Percentiles rank a stretch among this genome's conserved stretches.
Evolutionary conservation across 768 basidiomycete species (phyloP).

Genomic region (Pleurotus sapidus): DNA sequence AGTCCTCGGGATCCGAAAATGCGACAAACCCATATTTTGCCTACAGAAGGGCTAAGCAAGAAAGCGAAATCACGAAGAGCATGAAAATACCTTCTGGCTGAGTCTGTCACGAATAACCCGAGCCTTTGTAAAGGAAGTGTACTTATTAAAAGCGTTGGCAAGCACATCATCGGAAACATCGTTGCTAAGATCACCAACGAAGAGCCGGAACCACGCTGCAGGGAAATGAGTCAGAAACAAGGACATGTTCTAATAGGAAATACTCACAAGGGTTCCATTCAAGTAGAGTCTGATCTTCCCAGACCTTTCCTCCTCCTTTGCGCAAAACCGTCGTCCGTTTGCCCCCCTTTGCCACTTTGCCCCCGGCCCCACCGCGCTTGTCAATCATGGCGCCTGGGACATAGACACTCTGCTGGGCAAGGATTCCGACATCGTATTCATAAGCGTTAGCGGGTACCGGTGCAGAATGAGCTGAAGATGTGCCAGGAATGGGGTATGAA

Average conservation of each 20-base stretch:
- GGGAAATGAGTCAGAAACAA: slow-evolving; percentile 7
- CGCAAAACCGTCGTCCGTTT: slow-evolving; percentile 92
- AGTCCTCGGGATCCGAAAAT: slow-evolving; percentile 98
- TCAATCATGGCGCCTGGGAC: slow-evolving; percentile 91
- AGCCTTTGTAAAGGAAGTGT: slow-evolving; percentile 90
- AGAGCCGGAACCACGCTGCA: slow-evolving; percentile 93
- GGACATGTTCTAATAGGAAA: background rate
- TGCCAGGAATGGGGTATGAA: slow-evolving; percentile 63
- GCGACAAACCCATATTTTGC: slow-evolving; percentile 97
- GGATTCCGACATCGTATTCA: slow-evolving; percentile 88
- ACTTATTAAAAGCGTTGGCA: slow-evolving; percentile 90
- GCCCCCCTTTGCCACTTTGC: slow-evolving; percentile 84
- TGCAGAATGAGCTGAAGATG: slow-evolving; percentile 64
- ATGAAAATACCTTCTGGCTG: slow-evolving; percentile 75
- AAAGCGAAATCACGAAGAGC: background rate
- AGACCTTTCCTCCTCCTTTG: slow-evolving; percentile 94
- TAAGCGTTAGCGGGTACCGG: slow-evolving; percentile 89
- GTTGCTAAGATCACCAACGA: slow-evolving; percentile 97
- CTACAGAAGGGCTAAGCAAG: slow-evolving; percentile 33
- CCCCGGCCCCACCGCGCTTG: slow-evolving; percentile 81
- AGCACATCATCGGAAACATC: slow-evolving; percentile 97
- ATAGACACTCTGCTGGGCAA: slow-evolving; percentile 90
- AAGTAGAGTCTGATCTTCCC: slow-evolving; percentile 96
- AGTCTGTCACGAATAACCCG: slow-evolving; percentile 93
- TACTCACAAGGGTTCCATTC: slow-evolving; percentile 96